Evolutionary conservation across 176 grass and related monocot genomes (phyloP).

Genomic region (Cenchrus fungigraminus): DNA sequence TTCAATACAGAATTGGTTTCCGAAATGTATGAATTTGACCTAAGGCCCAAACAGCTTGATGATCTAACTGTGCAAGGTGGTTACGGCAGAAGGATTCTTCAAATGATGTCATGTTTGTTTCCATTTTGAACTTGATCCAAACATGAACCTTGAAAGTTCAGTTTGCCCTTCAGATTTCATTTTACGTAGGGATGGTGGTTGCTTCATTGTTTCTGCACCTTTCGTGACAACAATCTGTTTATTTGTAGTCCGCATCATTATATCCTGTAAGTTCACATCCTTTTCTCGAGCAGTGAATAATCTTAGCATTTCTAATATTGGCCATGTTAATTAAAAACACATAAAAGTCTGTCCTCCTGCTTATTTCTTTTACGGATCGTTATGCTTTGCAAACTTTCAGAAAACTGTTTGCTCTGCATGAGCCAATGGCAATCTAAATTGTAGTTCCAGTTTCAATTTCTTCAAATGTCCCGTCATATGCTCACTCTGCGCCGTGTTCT

Average conservation of each 20-base stretch:
- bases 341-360: background rate
- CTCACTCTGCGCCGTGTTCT: too few relatives aligned
- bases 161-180: background rate
- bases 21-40: background rate
- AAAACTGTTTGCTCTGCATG: too few relatives aligned
- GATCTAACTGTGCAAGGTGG: background rate
- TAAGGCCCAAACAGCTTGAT: background rate
- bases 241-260: background rate
- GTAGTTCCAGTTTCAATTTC: too few relatives aligned
- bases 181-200: background rate
- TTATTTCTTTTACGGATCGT: background rate
- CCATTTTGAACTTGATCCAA: background rate
- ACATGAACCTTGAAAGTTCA: background rate
- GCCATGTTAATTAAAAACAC: background rate
- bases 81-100: background rate
- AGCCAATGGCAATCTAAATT: too few relatives aligned
- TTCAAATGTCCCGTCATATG: too few relatives aligned
- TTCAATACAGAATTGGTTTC: background rate
- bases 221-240: background rate
- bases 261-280: background rate
- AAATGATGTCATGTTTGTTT: background rate
- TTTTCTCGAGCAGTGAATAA: background rate
- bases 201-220: background rate
- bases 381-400: background rate
- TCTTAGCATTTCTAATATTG: background rate